Conservation (phyloP, 2,329 filamentous ascomycete species). For the Aschersonia sp. region DNA sequence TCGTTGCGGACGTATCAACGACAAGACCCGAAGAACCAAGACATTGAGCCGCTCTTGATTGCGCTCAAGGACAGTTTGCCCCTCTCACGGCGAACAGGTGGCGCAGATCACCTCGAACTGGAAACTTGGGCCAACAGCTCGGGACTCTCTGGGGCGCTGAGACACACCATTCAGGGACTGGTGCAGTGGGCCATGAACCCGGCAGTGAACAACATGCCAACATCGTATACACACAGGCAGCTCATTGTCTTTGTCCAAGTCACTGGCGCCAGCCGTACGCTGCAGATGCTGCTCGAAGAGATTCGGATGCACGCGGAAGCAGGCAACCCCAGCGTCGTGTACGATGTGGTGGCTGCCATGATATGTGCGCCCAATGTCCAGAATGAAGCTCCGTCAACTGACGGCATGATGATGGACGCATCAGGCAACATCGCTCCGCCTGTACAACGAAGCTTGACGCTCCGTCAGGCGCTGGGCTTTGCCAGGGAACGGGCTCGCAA, state of each 20-base stretch:
- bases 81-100: constrained; percentile 44
- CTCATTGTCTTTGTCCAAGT: constrained; percentile 46
- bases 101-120: constrained; percentile 50
- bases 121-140: constrained; percentile 48
- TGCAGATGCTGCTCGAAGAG: constrained; percentile 53
- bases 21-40: constrained; percentile 50
- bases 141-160: constrained; percentile 42
- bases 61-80: constrained; percentile 45
- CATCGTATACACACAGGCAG: constrained; percentile 59
- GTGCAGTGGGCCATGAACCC: constrained; percentile 52
- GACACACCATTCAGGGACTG: constrained; percentile 46
- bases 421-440: constrained; percentile 19
- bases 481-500: constrained; percentile 43
- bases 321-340: constrained; percentile 43
- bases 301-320: constrained; percentile 45
- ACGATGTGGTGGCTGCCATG: constrained; percentile 55
- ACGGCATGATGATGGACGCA: constrained; percentile 15
- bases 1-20: constrained; percentile 52
- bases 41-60: constrained; percentile 55
- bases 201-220: constrained; percentile 37
- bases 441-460: constrained; percentile 34
- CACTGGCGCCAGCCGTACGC: constrained; percentile 44
- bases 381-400: constrained; percentile 22
- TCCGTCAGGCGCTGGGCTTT: constrained; percentile 43
- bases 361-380: constrained; percentile 51